A percentile compares a stretch with the other conserved stretches of the same genome.
Evolutionary conservation across 768 basidiomycete genomes (phyloP).

Genomic region (Lentinula edodes): DNA sequence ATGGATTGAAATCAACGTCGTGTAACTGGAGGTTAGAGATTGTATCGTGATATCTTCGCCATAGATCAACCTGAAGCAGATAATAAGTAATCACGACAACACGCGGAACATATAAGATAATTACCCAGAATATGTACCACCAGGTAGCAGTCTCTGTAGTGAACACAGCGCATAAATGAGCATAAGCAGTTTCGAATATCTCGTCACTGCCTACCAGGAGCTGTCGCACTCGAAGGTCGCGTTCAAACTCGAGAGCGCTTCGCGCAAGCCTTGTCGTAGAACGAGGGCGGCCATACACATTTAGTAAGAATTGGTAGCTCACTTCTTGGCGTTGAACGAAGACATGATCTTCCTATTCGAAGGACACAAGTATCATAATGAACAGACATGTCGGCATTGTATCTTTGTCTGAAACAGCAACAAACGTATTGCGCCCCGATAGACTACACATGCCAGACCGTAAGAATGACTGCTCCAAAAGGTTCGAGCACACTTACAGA

Average conservation of each 20-base stretch:
- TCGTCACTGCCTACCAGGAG: constrained; percentile 40
- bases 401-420: constrained; percentile 41
- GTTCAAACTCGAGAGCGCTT: constrained; percentile 42
- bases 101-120: constrained; percentile 11
- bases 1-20: constrained; percentile 62
- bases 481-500: constrained; percentile 29
- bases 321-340: too few relatives aligned
- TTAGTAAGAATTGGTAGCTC: constrained; percentile 56
- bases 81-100: background rate
- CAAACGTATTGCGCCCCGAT: constrained; percentile 41
- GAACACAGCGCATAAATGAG: constrained; percentile 46
- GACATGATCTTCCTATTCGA: constrained; percentile 44
- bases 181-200: constrained; percentile 45
- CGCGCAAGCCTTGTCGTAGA: constrained; percentile 37
- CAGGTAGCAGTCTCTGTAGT: constrained; percentile 48
- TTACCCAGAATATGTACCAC: constrained; percentile 81
- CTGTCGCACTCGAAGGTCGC: constrained; percentile 48
- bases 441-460: constrained; percentile 24
- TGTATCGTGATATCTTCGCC: constrained; percentile 63
- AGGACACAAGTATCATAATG: constrained; percentile 44
- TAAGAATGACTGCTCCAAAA: background rate
- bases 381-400: constrained; percentile 42
- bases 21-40: constrained; percentile 43
- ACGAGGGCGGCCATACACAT: constrained; percentile 54
- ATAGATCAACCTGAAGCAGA: constrained; percentile 59